Evolutionary conservation across 2,329 filamentous ascomycete species (phyloP).

Genomic region (Epichloe amarillans): DNA sequence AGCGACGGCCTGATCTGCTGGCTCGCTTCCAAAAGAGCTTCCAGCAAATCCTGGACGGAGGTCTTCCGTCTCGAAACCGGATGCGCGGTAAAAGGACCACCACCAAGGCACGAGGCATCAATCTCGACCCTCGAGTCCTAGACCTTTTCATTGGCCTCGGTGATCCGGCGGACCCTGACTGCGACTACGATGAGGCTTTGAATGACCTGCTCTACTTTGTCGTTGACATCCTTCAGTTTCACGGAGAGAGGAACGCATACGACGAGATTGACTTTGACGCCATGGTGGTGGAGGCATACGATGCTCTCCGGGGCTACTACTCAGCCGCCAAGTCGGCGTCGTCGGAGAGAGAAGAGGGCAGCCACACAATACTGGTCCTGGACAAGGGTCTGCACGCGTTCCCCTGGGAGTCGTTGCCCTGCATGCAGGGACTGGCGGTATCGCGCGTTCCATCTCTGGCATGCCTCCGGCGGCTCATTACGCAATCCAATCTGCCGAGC

Average conservation of each 20-base stretch:
- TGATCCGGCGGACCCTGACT: constrained; percentile 50
- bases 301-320: constrained; percentile 72
- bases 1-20: constrained; percentile 48
- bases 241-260: constrained; percentile 90
- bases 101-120: constrained; percentile 27
- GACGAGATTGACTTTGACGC: constrained; percentile 93
- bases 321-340: constrained; percentile 28
- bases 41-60: constrained; percentile 63
- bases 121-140: constrained; percentile 50
- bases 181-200: constrained; percentile 76
- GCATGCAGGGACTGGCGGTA: constrained; percentile 63
- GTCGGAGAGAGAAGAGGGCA: constrained; percentile 25
- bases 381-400: constrained; percentile 86
- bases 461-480: constrained; percentile 63
- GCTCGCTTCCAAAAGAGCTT: constrained; percentile 67
- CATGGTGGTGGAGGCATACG: constrained; percentile 78
- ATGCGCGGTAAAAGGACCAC: constrained; percentile 42
- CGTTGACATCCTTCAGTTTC: constrained; percentile 90
- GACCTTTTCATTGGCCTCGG: constrained; percentile 83
- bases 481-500: constrained; percentile 28
- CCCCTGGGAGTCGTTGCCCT: constrained; percentile 92
- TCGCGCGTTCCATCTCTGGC: constrained; percentile 81
- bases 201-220: constrained; percentile 92
- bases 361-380: constrained; percentile 76
- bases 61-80: constrained; percentile 70